Evolutionary conservation across 2,329 filamentous ascomycete genomes (phyloP).

Genomic region (Pezicula carpinea): DNA sequence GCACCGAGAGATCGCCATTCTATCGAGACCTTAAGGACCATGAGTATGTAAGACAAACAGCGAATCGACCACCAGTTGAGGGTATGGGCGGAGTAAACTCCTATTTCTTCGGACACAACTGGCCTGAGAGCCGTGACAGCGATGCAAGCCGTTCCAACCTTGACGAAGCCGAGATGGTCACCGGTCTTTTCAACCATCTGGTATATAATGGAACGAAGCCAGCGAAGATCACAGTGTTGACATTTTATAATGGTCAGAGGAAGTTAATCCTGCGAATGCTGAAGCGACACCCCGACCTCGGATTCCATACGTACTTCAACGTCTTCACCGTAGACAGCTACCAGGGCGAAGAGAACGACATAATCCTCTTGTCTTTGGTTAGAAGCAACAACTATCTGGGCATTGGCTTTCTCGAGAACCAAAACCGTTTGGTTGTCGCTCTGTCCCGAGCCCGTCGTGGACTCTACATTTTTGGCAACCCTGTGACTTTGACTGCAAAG

Average conservation of each 20-base stretch:
- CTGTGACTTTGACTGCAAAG: constrained; percentile 36
- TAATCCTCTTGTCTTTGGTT: constrained; percentile 76
- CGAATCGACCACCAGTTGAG: constrained; percentile 46
- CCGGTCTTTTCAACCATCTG: constrained; percentile 68
- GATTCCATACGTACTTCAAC: constrained; percentile 33
- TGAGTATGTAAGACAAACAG: constrained; percentile 47
- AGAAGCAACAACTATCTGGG: constrained; percentile 54
- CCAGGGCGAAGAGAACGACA: constrained; percentile 85
- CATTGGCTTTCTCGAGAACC: constrained; percentile 70
- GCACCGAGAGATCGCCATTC: constrained; percentile 42
- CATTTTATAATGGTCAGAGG: constrained; percentile 84
- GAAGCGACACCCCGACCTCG: constrained; percentile 37
- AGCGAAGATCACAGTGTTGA: constrained; percentile 70
- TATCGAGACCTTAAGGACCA: constrained; percentile 57
- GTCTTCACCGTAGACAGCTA: constrained; percentile 84
- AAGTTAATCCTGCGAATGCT: constrained; percentile 52
- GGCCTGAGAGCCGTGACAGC: constrained; percentile 58
- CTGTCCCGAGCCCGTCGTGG: constrained; percentile 69
- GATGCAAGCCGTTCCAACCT: constrained; percentile 65
- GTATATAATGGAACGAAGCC: constrained; percentile 58
- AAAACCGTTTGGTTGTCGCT: constrained; percentile 54
- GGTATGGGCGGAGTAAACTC: constrained; percentile 59
- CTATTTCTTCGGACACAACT: constrained; percentile 61
- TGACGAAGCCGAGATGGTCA: constrained; percentile 72
- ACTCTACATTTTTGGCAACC: constrained; percentile 82